Evolutionary conservation across 495 filamentous ascomycete species (phyloP), one percentile per base, ranked within the genome.

Genomic region (Cercophora scortea): DNA sequence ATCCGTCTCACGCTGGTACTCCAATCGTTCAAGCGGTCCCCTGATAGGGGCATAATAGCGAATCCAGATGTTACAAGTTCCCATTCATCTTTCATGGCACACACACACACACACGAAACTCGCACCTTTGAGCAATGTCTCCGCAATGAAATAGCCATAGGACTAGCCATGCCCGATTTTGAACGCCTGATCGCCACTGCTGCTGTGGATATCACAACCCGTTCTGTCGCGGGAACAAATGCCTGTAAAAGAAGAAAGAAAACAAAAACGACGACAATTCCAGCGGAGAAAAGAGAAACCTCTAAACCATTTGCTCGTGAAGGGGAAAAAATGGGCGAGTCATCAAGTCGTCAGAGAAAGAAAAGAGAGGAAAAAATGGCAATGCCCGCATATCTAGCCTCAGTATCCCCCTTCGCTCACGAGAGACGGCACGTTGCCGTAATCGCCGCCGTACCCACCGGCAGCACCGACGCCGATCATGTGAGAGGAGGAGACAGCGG

Each of bases 181-280:
- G 13, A 48, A 48, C 33, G 46, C 46, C 46, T 39, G 5, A 38
- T 48, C 15, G 33, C 46, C 34, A 2, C 34, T 13, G 9, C 33
- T 25, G 15, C 12, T 57, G 39, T 53, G 56, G 46, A 54, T 58
- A 64, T 60, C 53, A 45, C 54, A 43, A 54, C 42, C 50, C 39
- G n/a, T 48, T 48, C n/a, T n/a, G n/a, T n/a, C 35, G 36, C 33
- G 32, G 10, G 17, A 42, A 15, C 18, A 18, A 18, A 15, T 32
- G 38, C 19, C 42, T 16, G 25, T 15, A 41, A n/a, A 25, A 50
- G 15, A 16, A 33, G 13, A 32, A 17, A 41, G 6, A 41, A 8
- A 8, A 42, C 33, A 33, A 46, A 44, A 10, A 44, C 4, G 9
- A 2, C 25, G 25, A 25, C 2, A 25, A 25, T 25, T 2, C 25